A percentile compares a stretch with the other conserved stretches of the same genome.
phyloP scores from a whole-genome alignment of 345 rosid species.

The Mangifera indica region DNA sequence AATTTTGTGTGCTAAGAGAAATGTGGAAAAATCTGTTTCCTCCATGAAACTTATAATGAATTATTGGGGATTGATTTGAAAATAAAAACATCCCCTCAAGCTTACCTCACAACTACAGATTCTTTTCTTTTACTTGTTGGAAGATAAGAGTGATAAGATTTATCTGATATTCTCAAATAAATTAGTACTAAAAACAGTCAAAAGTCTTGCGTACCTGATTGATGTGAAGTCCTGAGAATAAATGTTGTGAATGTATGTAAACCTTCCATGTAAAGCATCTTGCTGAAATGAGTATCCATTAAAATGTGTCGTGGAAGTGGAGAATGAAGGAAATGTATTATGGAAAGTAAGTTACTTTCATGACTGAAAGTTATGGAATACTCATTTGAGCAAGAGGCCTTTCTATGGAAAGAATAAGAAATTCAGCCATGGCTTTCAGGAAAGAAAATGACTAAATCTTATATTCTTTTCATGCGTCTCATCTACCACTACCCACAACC shows the following conservation, averaged over 20 bases:
- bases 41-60: slow-evolving; percentile 8
- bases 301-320: slow-evolving; percentile 3
- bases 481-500: slow-evolving; percentile 20
- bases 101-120: neutral
- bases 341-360: slow-evolving; percentile 1
- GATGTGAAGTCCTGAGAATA: slow-evolving; percentile 11
- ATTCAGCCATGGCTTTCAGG: neutral
- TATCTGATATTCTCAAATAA: neutral
- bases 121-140: neutral
- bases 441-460: slow-evolving; percentile 1
- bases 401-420: slow-evolving; percentile 25
- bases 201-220: slow-evolving; percentile 11
- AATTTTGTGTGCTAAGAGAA: slow-evolving; percentile 5
- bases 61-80: neutral
- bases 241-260: neutral
- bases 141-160: neutral
- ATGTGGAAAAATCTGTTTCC: neutral
- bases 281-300: slow-evolving; percentile 42
- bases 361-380: slow-evolving; percentile 35
- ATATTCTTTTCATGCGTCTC: slow-evolving; percentile 3
- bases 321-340: neutral
- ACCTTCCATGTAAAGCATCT: slow-evolving; percentile 39
- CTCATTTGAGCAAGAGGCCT: slow-evolving; percentile 61
- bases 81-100: neutral
- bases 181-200: neutral